Base-by-base conservation (phyloP, 2,329 filamentous ascomycete species). In the Sporothrix dimorphospora region DNA sequence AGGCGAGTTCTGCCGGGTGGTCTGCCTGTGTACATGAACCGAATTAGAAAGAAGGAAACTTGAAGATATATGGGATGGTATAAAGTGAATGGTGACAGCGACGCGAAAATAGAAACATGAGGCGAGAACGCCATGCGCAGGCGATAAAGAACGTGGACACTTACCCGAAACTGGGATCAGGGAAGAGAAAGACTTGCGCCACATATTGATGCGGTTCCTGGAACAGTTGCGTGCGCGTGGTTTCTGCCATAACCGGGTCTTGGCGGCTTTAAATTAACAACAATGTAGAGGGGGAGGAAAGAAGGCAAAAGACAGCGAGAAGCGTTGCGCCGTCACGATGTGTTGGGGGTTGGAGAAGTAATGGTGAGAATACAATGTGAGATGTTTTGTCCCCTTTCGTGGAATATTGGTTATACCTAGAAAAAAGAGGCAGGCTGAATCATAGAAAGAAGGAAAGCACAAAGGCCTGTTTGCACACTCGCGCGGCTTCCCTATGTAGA, bases 111-210 rank as follows among this genome's bases (percentile, higher is more conserved):
- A 68, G 45, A 53, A 47, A 68, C 47, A 53, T 14, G n/a, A 51
- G 65, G 65, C 47, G 45, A 68, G 30, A 30, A n/a, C 8, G 27
- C 27, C 27, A n/a, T 4, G 45, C 8, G 12, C n/a, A 27, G 45
- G 55, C 30, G 8, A 68, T 11, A 21, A 38, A 40, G 9, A 38
- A 68, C 24, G 47, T 24, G 45, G 45, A 21, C n/a, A 21, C 65
- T 40, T 40, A 68, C 45, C 27, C 30, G 65, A 68, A 38, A 30
- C 45, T 68, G 45, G 65, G 45, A 53, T 27, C 59, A 38, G 45
- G 9, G 47, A 34, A 24, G 16, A 49, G 21, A 6, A 42, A 21
- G 59, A 34, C 6, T 24, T 27, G 21, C 59, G 12, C 34, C 38
- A 24, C n/a, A 42, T 65, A 65, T 42, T 45, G 34, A 65, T 5